phyloP scores from a whole-genome alignment of 2,329 filamentous ascomycete genomes.

The Celoporthe dispersa region DNA sequence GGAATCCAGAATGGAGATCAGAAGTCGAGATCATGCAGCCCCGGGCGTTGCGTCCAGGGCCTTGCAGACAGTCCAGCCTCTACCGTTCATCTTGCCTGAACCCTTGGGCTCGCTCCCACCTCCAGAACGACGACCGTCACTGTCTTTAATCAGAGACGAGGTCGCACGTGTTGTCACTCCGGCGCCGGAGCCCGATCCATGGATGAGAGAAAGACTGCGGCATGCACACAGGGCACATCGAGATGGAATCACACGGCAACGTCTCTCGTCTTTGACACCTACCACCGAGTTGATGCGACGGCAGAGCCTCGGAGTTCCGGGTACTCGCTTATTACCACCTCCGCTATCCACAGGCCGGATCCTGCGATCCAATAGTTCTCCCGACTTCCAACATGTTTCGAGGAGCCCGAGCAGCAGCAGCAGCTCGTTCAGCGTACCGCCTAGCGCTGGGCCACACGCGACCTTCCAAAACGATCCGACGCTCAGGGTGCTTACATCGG shows the following conservation, averaged over 20 bases:
- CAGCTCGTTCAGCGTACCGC: neutral
- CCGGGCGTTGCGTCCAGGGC: neutral
- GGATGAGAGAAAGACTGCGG: neutral
- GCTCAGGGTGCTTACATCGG: neutral
- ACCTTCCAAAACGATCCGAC: neutral
- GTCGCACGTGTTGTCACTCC: neutral
- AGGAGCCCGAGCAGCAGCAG: neutral
- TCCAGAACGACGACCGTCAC: neutral
- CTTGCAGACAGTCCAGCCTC: neutral
- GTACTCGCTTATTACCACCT: neutral
- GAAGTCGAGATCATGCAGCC: neutral
- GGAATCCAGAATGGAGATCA: neutral
- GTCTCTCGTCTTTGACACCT: neutral
- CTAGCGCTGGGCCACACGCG: neutral
- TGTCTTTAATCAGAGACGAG: neutral
- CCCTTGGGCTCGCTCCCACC: constrained; percentile 1
- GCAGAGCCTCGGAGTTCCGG: neutral
- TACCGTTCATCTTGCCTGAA: constrained; percentile 4
- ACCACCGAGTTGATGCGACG: neutral
- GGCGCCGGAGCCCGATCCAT: neutral
- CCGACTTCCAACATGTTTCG: neutral
- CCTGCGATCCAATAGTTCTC: neutral
- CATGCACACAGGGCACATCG: neutral
- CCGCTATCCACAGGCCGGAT: neutral
- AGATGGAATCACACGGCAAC: neutral